phyloP scores from a whole-genome alignment of 257 asterid species.

The Linaria vulgaris region DNA sequence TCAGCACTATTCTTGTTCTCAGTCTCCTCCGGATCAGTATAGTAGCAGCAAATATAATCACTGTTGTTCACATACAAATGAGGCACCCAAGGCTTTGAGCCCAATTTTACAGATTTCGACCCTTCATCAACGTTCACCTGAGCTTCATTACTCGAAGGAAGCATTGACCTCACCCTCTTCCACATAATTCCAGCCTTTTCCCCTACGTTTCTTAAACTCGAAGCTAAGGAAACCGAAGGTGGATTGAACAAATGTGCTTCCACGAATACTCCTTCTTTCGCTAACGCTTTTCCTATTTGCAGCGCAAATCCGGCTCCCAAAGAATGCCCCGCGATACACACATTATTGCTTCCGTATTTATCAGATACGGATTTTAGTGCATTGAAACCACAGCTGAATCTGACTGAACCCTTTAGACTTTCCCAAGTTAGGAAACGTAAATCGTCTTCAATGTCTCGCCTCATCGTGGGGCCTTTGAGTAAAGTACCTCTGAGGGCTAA shows the following conservation, averaged over 20 bases:
- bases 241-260: conserved; percentile 98
- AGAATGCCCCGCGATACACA: conserved; percentile 87
- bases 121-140: conserved; percentile 26
- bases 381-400: conserved; percentile 56
- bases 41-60: conserved; percentile 89
- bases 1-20: conserved; percentile 32
- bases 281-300: conserved; percentile 87
- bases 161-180: conserved; percentile 67
- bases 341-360: conserved; percentile 69
- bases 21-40: conserved; percentile 54
- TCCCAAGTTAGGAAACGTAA: conserved; percentile 91
- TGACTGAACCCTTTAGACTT: conserved; percentile 82
- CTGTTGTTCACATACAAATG: conserved; percentile 87
- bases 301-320: conserved; percentile 97
- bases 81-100: conserved; percentile 78
- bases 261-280: conserved; percentile 87
- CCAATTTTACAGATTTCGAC: conserved; percentile 33
- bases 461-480: conserved; percentile 71
- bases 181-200: conserved; percentile 76
- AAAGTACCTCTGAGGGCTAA: conserved; percentile 84
- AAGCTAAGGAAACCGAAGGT: conserved; percentile 88
- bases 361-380: conserved; percentile 57
- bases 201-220: conserved; percentile 63
- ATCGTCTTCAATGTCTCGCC: conserved; percentile 94
- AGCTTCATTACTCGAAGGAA: conserved; percentile 45